A percentile compares a stretch with the other conserved stretches of the same genome.
Evolutionary conservation across 1,139 yeast species (phyloP).

Genomic region (Pichia sp.): DNA sequence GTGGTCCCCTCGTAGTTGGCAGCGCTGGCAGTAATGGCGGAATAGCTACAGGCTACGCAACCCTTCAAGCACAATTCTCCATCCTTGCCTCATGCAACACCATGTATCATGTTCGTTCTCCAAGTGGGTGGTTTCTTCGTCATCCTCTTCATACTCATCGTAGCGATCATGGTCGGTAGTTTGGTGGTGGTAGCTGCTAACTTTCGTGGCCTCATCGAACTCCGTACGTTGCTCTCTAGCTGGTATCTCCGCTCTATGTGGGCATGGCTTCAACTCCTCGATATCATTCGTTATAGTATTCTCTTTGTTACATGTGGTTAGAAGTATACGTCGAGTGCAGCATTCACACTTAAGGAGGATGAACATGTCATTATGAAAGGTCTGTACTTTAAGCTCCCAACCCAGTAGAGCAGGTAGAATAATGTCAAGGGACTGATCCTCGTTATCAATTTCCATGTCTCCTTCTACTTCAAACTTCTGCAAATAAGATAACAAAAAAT

Average conservation of each 20-base stretch:
- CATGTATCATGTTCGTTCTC: slow-evolving; percentile 30
- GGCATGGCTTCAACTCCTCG: slow-evolving; percentile 20
- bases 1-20: not conserved
- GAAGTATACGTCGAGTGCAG: slow-evolving; percentile 30
- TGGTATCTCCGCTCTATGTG: slow-evolving; percentile 21
- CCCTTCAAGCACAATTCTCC: slow-evolving; percentile 14
- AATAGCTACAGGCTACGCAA: slow-evolving; percentile 7
- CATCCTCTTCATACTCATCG: slow-evolving; percentile 2
- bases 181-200: not conserved
- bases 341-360: slow-evolving; percentile 26
- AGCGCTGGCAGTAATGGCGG: too few species aligned
- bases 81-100: slow-evolving; percentile 25
- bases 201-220: slow-evolving; percentile 7
- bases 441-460: slow-evolving; percentile 5
- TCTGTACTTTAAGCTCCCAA: slow-evolving; percentile 29
- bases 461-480: not conserved
- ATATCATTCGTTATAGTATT: slow-evolving; percentile 3
- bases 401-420: slow-evolving; percentile 26
- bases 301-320: slow-evolving; percentile 10
- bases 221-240: slow-evolving; percentile 10
- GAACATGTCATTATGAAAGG: slow-evolving; percentile 23
- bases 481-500: slow-evolving; percentile 7
- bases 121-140: slow-evolving; percentile 21
- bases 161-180: not conserved
- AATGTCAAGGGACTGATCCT: slow-evolving; percentile 10